phyloP scores from a whole-genome alignment of 768 basidiomycete species.

The Pisolithus sp. region DNA sequence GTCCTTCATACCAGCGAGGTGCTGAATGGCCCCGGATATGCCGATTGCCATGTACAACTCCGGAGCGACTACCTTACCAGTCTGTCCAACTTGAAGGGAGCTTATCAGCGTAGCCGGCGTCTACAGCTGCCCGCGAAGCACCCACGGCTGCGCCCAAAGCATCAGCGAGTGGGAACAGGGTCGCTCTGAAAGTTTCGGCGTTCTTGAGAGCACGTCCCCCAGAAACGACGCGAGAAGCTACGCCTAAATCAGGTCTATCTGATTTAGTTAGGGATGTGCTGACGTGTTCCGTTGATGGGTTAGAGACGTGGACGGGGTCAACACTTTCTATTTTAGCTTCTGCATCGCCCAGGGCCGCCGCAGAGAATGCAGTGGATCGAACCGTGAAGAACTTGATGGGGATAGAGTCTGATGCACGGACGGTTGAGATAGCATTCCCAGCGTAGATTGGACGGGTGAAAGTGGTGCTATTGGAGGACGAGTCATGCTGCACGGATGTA shows the following conservation, averaged over 20 bases:
- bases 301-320: constrained; percentile 55
- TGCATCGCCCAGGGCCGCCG: constrained; percentile 43
- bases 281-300: constrained; percentile 51
- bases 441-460: constrained; percentile 96
- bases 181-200: constrained; percentile 83
- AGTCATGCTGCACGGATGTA: constrained; percentile 71
- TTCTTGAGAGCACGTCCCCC: constrained; percentile 95
- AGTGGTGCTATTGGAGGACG: constrained; percentile 64
- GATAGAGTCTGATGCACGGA: constrained; percentile 71
- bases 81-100: constrained; percentile 98
- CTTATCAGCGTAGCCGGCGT: constrained; percentile 98
- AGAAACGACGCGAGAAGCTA: constrained; percentile 84
- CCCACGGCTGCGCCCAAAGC: constrained; percentile 92
- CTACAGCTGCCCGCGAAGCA: constrained; percentile 96
- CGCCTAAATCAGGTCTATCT: constrained; percentile 86
- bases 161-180: constrained; percentile 89
- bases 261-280: constrained; percentile 79
- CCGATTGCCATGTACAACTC: constrained; percentile 95
- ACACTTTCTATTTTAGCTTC: constrained; percentile 57
- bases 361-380: constrained; percentile 82
- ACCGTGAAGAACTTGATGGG: constrained; percentile 93
- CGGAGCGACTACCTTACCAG: constrained; percentile 96
- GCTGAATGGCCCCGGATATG: constrained; percentile 98
- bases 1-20: constrained; percentile 99
- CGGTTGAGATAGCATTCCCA: constrained; percentile 93